A percentile compares a stretch with the other conserved stretches of the same genome.
phyloP scores from a whole-genome alignment of 305 asterid species.

The Fraxinus platypoda region DNA sequence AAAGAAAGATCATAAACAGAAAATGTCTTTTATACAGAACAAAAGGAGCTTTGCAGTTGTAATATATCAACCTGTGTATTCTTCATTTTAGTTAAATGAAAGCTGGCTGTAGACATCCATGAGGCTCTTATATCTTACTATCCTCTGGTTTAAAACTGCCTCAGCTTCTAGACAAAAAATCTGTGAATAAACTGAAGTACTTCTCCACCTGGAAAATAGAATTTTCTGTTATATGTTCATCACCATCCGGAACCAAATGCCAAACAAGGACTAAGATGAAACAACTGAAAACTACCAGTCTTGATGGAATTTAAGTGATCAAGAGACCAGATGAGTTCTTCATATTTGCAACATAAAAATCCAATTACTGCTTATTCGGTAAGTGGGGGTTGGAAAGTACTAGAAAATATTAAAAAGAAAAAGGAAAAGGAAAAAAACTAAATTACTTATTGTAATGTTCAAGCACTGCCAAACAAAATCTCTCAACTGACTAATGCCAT shows the following conservation, averaged over 20 bases:
- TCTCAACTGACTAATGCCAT: not conserved
- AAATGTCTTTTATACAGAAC: not conserved
- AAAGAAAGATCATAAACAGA: not conserved
- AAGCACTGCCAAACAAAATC: not conserved
- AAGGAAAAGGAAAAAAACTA: not conserved
- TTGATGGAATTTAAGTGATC: not conserved
- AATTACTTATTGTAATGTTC: not conserved
- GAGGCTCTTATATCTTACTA: conserved; percentile 25
- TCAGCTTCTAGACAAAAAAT: conserved; percentile 19
- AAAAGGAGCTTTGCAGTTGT: not conserved
- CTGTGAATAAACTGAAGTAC: conserved; percentile 11
- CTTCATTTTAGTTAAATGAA: conserved; percentile 54
- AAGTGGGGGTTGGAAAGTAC: not conserved
- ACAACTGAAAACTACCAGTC: not conserved
- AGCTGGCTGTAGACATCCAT: conserved; percentile 40
- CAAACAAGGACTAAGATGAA: not conserved
- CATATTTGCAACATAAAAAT: not conserved
- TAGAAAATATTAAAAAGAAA: not conserved
- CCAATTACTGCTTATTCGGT: not conserved
- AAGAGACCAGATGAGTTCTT: not conserved
- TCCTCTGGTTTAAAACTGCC: conserved; percentile 16
- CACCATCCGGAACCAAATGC: not conserved
- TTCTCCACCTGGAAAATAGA: conserved; percentile 35
- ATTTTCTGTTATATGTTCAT: conserved; percentile 5
- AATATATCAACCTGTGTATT: conserved; percentile 36